Evolutionary conservation across 169 alveolate species (phyloP).

Genomic region (Amoebophrya sp.): DNA sequence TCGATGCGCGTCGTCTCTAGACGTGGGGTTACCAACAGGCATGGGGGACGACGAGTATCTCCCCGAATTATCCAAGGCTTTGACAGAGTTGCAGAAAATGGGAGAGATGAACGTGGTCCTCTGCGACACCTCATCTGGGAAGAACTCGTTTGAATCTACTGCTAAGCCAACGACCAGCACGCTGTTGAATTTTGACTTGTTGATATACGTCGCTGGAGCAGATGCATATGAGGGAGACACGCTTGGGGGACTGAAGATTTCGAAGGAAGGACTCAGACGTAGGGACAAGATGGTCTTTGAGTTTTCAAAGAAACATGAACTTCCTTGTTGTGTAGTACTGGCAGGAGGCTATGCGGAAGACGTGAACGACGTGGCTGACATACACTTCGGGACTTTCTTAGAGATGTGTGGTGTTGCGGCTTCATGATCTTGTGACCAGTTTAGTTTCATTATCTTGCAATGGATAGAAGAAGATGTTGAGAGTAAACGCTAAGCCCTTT

Average conservation of each 20-base stretch:
- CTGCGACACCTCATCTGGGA: not conserved
- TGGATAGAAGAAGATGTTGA: too few species aligned
- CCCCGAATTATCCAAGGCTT: too few species aligned
- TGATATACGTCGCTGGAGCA: constrained; percentile 7
- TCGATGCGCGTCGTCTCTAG: not conserved
- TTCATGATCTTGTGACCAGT: too few species aligned
- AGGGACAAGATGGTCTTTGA: not conserved
- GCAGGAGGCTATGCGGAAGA: constrained; percentile 3
- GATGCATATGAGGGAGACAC: not conserved
- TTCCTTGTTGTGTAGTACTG: not conserved
- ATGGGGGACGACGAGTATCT: not conserved
- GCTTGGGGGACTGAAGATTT: not conserved
- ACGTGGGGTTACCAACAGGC: not conserved
- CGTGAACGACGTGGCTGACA: not conserved
- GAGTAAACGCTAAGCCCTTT: too few species aligned
- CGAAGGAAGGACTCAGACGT: not conserved
- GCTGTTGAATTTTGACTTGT: too few species aligned
- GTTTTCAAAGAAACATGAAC: not conserved
- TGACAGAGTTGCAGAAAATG: too few species aligned
- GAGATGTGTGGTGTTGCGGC: not conserved
- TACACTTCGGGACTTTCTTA: not conserved
- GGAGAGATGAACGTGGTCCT: not conserved
- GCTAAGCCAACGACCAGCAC: too few species aligned
- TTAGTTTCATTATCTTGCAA: too few species aligned
- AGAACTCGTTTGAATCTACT: too few species aligned